Conservation (phyloP, 2,329 filamentous ascomycete genomes). For the Epichloe baconii region DNA sequence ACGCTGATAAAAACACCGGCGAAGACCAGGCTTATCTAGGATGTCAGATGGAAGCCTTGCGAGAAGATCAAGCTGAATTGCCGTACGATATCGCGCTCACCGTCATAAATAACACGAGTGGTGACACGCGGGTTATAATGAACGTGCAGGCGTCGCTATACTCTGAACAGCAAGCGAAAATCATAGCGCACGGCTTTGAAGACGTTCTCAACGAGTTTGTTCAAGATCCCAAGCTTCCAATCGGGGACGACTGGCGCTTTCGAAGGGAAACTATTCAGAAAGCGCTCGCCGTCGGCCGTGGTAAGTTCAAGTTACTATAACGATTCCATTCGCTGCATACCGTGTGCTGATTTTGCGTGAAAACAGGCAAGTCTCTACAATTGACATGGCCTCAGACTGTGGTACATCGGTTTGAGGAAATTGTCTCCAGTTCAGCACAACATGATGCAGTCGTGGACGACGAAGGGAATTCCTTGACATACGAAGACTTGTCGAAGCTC, state of each 20-base stretch:
- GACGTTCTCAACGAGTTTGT: background rate
- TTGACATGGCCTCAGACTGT: background rate
- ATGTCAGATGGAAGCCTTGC: background rate
- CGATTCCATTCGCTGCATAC: too few species aligned
- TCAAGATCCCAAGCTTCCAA: background rate
- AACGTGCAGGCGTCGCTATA: background rate
- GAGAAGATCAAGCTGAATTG: background rate
- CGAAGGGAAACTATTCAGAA: too few species aligned
- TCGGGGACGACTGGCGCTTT: background rate
- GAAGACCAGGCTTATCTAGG: background rate
- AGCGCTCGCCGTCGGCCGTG: background rate
- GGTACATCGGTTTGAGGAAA: background rate
- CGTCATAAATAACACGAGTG: background rate
- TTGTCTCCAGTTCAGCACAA: background rate
- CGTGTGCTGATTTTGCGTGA: background rate
- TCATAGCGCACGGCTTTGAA: background rate
- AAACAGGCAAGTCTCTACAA: background rate
- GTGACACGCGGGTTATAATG: background rate
- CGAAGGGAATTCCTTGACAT: background rate
- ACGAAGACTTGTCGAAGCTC: background rate
- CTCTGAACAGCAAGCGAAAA: background rate
- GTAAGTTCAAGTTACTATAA: background rate
- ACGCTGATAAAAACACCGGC: background rate
- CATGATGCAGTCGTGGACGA: background rate
- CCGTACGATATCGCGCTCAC: background rate